Evolutionary conservation across 805 yeast species (phyloP).

Genomic region (Lachancea nothofagi): DNA sequence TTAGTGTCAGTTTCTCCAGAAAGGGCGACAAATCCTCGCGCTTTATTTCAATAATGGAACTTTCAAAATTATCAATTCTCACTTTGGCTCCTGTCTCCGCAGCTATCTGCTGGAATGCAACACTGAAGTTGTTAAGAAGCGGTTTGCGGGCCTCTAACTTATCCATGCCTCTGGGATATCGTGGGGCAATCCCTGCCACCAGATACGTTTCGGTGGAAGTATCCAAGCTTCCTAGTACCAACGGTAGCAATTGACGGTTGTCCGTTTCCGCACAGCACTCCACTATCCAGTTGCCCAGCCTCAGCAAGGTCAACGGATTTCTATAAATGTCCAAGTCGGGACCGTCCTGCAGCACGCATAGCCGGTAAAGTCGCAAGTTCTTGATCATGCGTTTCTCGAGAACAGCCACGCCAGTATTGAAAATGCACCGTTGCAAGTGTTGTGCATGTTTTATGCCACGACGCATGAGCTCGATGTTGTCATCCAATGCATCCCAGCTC

Average conservation of each 20-base stretch:
- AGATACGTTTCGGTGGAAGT: constrained; percentile 67
- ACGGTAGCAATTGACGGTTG: constrained; percentile 56
- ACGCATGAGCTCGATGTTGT: constrained; percentile 27
- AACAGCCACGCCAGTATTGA: constrained; percentile 83
- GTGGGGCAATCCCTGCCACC: constrained; percentile 86
- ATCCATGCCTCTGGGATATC: constrained; percentile 52
- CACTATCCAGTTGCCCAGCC: constrained; percentile 85
- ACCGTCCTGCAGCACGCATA: constrained; percentile 86
- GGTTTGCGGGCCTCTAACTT: constrained; percentile 34
- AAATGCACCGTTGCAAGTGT: constrained; percentile 71
- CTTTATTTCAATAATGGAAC: constrained; percentile 83
- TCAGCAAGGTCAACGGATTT: constrained; percentile 79
- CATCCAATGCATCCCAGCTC: constrained; percentile 59
- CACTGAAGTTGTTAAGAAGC: constrained; percentile 73
- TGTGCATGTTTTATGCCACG: constrained; percentile 81
- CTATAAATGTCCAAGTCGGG: constrained; percentile 72
- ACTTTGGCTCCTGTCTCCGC: constrained; percentile 79
- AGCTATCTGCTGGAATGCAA: constrained; percentile 88
- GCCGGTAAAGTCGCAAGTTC: constrained; percentile 70
- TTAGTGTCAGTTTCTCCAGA: constrained; percentile 72
- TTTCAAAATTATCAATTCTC: constrained; percentile 89
- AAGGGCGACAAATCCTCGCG: constrained; percentile 86
- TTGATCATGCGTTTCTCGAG: constrained; percentile 77
- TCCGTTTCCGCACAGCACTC: constrained; percentile 85
- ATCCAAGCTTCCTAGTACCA: constrained; percentile 81